Base-by-base conservation (phyloP, 2,329 filamentous ascomycete species). In the Fusarium austroafricanum region DNA sequence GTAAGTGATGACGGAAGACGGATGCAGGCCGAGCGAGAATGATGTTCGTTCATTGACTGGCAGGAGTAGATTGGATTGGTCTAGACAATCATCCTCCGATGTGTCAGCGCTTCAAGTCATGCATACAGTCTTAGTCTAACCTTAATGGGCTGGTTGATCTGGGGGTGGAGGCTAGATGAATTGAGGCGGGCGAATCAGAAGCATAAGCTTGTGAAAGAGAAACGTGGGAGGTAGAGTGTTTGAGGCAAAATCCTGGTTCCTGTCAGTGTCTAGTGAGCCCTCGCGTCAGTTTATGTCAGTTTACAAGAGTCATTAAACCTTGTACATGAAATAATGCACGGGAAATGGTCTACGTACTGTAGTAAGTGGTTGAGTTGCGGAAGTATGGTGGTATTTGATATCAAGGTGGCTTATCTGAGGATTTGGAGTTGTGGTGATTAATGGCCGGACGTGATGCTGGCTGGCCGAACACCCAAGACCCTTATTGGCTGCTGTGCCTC, bases 401-500 rank as follows among this genome's bases (percentile, higher is more conserved):
- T 47, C 31, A 18, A 43, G 15, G 26, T 33, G 35, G 65, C 70
- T 72, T 71, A 72, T 72, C 70, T 61, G 43, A 49, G 44, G n/a
- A 59, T 67, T 68, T 66, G 67, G 58, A 59, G 63, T 68, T 71
- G 57, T 55, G 35, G 53, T 73, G 65, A 70, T 71, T 66, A 71
- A 72, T 73, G 55, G 59, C 39, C 46, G 37, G 47, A 59, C 40
- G 8, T 42, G 37, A 46, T 55, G 60, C 50, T 68, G 46, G 61
- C 65, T 65, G 60, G 55, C 65, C 61, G 46, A 53, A 54, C 39
- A 10, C 17, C 17, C 6, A 7, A 33, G 21, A 20, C 33, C 50
- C 11, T 53, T 20, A 61, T 66, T 68, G 65, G 65, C 31, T 56
- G 45, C 21, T 23, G 26, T 20, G 28, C 20, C 39, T 55, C 23